Percentiles rank a stretch among this genome's conserved stretches.
Conservation (phyloP, 202 grass and related monocot species). For the Eragrostis tef region DNA sequence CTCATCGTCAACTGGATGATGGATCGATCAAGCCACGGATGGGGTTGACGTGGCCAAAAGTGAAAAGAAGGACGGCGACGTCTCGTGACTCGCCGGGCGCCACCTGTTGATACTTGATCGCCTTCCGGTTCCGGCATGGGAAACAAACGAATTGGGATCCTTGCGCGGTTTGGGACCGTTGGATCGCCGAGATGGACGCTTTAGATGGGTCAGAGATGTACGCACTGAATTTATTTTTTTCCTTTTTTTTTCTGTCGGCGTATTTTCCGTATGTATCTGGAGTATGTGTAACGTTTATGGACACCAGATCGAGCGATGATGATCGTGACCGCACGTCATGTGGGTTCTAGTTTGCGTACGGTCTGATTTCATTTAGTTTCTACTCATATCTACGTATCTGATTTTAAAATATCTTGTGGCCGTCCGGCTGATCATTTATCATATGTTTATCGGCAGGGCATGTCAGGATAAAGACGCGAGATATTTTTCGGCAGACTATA, state of each 20-base stretch:
- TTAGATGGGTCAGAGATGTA: background rate
- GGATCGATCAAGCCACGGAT: no score
- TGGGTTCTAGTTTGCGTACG: no score
- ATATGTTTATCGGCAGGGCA: background rate
- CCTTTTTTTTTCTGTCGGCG: background rate
- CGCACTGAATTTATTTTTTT: background rate
- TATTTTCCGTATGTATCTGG: background rate
- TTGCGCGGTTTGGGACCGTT: no score
- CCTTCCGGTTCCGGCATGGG: background rate
- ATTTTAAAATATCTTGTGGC: background rate
- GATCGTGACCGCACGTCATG: no score
- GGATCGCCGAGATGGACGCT: background rate
- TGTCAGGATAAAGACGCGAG: background rate
- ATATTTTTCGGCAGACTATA: background rate
- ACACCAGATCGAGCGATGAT: no score
- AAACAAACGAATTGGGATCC: background rate
- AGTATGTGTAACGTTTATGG: no score
- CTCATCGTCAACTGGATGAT: conserved; percentile 25
- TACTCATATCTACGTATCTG: no score
- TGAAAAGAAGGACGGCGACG: background rate
- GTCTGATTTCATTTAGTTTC: no score
- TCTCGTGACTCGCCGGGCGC: background rate
- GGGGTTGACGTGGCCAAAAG: background rate
- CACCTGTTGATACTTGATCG: background rate
- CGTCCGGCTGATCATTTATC: background rate